These are phyloP conservation scores for Yarrowia deformans DNA, from an alignment of 805 yeast genomes.

Conservation along the genomic window DNA sequence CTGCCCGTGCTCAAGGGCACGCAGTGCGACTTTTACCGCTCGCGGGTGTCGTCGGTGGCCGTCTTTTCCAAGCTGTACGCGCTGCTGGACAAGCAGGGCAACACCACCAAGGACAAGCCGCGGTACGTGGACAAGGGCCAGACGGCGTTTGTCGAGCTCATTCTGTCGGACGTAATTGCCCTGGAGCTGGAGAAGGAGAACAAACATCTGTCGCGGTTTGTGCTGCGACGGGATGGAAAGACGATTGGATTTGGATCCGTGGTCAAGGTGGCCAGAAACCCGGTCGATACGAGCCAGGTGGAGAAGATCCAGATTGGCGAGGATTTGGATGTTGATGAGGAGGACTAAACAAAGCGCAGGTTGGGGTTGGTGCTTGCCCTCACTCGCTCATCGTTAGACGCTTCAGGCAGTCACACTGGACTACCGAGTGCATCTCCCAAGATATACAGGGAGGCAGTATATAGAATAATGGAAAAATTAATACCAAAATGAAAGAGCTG, in stretches of 20 bases:
- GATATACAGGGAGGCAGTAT: too few relatives aligned
- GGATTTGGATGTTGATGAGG: conserved; percentile 26
- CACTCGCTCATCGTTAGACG: too few relatives aligned
- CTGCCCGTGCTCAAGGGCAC: conserved; percentile 83
- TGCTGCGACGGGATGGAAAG: conserved; percentile 70
- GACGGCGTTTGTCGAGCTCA: conserved; percentile 64
- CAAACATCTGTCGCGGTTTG: conserved; percentile 68
- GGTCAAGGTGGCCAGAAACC: conserved; percentile 42
- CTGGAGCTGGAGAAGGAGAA: conserved; percentile 58
- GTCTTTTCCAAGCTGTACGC: conserved; percentile 58
- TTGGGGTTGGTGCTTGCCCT: too few relatives aligned
- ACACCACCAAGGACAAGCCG: conserved; percentile 53
- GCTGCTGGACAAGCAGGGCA: conserved; percentile 51
- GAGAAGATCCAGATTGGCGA: conserved; percentile 33
- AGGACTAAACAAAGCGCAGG: conserved; percentile 7
- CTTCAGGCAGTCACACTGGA: too few relatives aligned
- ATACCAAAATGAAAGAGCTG: too few relatives aligned
- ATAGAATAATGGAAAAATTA: too few relatives aligned
- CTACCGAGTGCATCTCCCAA: too few relatives aligned
- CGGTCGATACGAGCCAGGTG: conserved; percentile 33
- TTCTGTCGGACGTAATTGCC: conserved; percentile 60
- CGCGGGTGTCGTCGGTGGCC: conserved; percentile 75
- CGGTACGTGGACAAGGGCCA: conserved; percentile 69
- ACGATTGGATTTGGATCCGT: conserved; percentile 74
- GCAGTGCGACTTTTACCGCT: conserved; percentile 77